Evolutionary conservation across 2,329 filamentous ascomycete species (phyloP).

Genomic region (Apiospora arundinis): DNA sequence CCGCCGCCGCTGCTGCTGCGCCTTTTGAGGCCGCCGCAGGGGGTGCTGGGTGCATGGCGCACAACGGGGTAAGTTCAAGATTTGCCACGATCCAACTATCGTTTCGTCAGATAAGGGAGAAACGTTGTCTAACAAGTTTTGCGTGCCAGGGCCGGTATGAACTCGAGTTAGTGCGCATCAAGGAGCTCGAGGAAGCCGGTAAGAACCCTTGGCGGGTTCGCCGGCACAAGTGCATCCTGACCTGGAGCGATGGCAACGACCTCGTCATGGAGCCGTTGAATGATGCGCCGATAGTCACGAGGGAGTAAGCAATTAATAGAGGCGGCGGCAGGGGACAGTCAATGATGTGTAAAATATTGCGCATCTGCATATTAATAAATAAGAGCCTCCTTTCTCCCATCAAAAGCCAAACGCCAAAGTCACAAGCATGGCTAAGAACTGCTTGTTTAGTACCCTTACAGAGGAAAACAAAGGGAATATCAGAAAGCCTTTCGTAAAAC

Average conservation of each 20-base stretch:
- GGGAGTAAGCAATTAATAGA: background rate
- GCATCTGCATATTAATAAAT: background rate
- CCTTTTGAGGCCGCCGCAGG: background rate
- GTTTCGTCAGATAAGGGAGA: no score
- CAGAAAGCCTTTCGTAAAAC: background rate
- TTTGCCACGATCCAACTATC: no score
- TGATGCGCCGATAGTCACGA: background rate
- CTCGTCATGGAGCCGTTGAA: slow-evolving; percentile 29
- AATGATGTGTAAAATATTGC: background rate
- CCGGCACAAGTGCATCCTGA: slow-evolving; percentile 30
- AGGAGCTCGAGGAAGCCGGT: slow-evolving; percentile 35
- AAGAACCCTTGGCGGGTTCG: slow-evolving; percentile 41
- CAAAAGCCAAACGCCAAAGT: background rate
- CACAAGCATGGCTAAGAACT: background rate
- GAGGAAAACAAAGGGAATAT: background rate
- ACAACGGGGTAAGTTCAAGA: background rate
- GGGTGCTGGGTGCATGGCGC: background rate
- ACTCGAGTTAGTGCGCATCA: slow-evolving; percentile 36
- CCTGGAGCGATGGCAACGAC: slow-evolving; percentile 37
- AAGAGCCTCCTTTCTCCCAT: background rate
- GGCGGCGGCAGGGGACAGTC: background rate
- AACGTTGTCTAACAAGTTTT: background rate
- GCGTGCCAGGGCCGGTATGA: slow-evolving; percentile 32
- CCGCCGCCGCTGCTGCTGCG: slow-evolving; percentile 21
- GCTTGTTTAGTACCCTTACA: background rate